phyloP scores from a whole-genome alignment of 2,329 filamentous ascomycete genomes.

The Cercospora brassicicola region DNA sequence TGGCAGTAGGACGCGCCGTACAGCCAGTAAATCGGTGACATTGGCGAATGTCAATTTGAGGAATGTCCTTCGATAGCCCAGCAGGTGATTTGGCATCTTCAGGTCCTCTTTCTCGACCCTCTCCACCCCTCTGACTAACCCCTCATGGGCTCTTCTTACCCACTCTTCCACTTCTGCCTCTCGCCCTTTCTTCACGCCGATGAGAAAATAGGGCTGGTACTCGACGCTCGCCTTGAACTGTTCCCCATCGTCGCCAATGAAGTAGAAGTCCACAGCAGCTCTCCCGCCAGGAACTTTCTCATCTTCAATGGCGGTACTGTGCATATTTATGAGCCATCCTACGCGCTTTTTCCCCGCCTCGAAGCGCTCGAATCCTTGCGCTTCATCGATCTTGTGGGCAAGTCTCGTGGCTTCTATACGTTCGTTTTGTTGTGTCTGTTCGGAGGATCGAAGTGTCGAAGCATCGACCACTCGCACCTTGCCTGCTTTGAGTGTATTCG shows the following conservation, averaged over 20 bases:
- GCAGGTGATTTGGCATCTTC: slow-evolving; percentile 76
- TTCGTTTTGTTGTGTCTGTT: slow-evolving; percentile 89
- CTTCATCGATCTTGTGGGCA: slow-evolving; percentile 87
- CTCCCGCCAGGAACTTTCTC: slow-evolving; percentile 79
- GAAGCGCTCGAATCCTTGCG: slow-evolving; percentile 89
- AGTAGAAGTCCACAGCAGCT: slow-evolving; percentile 94
- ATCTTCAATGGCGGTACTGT: slow-evolving; percentile 83
- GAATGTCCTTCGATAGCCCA: slow-evolving; percentile 87
- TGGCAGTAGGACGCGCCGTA: slow-evolving; percentile 79
- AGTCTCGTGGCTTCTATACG: slow-evolving; percentile 82
- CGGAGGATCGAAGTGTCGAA: slow-evolving; percentile 69
- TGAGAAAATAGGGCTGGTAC: slow-evolving; percentile 94
- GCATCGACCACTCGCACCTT: slow-evolving; percentile 68
- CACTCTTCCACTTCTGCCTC: slow-evolving; percentile 97
- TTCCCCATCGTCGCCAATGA: slow-evolving; percentile 82
- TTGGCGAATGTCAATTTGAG: slow-evolving; percentile 85
- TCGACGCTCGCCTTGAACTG: slow-evolving; percentile 96
- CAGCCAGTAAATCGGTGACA: slow-evolving; percentile 80
- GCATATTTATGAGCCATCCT: slow-evolving; percentile 95
- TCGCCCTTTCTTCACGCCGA: slow-evolving; percentile 82
- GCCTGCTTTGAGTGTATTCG: slow-evolving; percentile 31
- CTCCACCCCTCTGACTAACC: slow-evolving; percentile 74
- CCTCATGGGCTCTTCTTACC: slow-evolving; percentile 75
- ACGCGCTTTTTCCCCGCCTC: slow-evolving; percentile 81
- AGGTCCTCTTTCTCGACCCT: slow-evolving; percentile 90